Base-by-base conservation (phyloP, 2,329 filamentous ascomycete genomes). In the Alternaria viburni region DNA sequence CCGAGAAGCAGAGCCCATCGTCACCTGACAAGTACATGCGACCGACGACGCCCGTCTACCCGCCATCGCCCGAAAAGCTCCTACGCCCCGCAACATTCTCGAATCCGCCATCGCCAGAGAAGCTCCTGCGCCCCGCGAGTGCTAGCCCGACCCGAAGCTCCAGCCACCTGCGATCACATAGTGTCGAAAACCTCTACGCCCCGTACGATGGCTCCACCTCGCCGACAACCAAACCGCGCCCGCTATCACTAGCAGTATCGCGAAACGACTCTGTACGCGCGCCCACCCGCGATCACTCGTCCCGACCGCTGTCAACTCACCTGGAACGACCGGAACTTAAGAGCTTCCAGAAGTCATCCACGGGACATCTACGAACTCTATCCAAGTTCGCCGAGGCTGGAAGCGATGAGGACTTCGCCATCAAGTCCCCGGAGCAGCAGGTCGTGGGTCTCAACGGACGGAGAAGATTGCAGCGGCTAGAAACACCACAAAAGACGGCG, bases 401-500 rank as follows among this genome's bases (percentile, higher is more conserved):
- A 4, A 88, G 90, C 10, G 87, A 89, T 1, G 92, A 95, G 32
- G 93, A 96, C 45, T 94, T 98, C 71, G 87, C 89, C 47, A 91
- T 97, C 59, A 90, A 89, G 52, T 89, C 89, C 0, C 87, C 91
- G 1, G 89, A 90, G 15, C 91, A 96, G 74, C 93, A 97, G 77
- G 96, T 99, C 2, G 89, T 91, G 19, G 96, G 96, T 41, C 83
- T 99, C 45, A 90, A 93, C 68, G 95, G 96, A 19, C 89, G 96
- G 54, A 87, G 94, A 66, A 90, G 89, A 70, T 82, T 99, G 57
- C 96, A 97, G 80, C 87, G 93, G 67, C 86, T 87, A 25, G 86
- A 83, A 19, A 80, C 82, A 55, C 82, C 81, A 57, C 87, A 87
- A 66, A 88, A 86, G 69, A 82, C 82, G 17, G 80, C 83, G 21